A percentile compares a stretch with the other conserved stretches of the same genome.
These are phyloP conservation scores for Escovopsis sp. DNA, from an alignment of 2,329 filamentous ascomycete species.

Conservation along the genomic window DNA sequence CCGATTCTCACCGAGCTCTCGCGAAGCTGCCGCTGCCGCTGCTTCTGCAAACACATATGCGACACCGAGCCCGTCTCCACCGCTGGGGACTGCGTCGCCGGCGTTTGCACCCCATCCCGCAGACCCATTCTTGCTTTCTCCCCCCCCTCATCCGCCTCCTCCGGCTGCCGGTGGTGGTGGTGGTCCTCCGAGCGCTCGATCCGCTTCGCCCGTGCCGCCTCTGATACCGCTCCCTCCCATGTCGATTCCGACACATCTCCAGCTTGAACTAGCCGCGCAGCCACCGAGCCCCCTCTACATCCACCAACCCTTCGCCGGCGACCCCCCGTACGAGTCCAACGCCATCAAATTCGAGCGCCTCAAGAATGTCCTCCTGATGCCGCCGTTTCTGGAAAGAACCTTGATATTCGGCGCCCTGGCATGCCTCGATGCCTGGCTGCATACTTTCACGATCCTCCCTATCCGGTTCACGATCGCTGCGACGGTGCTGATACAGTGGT, in stretches of 20 bases:
- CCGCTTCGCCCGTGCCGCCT: conserved; percentile 35
- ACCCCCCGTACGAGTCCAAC: conserved; percentile 76
- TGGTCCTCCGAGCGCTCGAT: conserved; percentile 13
- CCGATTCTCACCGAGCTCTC: conserved; percentile 17
- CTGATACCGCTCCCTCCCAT: conserved; percentile 49
- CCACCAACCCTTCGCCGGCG: conserved; percentile 39
- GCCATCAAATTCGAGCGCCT: conserved; percentile 84
- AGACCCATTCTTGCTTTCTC: neutral
- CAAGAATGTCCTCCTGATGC: conserved; percentile 73
- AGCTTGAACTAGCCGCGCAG: conserved; percentile 48
- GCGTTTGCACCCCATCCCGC: conserved; percentile 9
- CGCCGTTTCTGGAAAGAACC: conserved; percentile 67
- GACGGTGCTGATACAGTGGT: conserved; percentile 63
- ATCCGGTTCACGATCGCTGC: conserved; percentile 74
- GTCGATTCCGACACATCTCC: conserved; percentile 50
- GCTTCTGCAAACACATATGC: too few relatives aligned
- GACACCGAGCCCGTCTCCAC: conserved; percentile 8
- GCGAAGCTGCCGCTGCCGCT: conserved; percentile 6
- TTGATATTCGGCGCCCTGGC: conserved; percentile 80
- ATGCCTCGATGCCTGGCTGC: conserved; percentile 90
- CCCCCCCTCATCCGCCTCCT: too few relatives aligned
- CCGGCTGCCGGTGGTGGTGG: too few relatives aligned
- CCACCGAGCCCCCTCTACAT: conserved; percentile 52
- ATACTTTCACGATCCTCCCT: conserved; percentile 90
- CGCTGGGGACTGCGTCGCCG: conserved; percentile 12